Conservation (phyloP, 768 basidiomycete genomes). For the Xanthoconium stramineum region DNA sequence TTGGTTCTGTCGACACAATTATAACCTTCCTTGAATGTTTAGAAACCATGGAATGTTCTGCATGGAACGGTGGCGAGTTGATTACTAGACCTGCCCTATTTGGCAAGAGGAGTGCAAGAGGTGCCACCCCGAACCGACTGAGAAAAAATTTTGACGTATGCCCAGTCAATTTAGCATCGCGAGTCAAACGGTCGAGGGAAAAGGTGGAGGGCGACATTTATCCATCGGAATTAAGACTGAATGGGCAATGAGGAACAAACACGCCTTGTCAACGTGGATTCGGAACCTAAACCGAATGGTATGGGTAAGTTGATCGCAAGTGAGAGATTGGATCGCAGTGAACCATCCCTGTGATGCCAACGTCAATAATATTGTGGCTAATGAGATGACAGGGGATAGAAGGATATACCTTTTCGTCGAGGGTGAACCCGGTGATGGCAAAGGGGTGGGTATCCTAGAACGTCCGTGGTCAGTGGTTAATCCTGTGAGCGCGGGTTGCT, state of each 20-base stretch:
- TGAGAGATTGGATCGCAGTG: conserved; percentile 2
- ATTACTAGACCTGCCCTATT: conserved; percentile 17
- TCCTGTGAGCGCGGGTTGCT: background rate
- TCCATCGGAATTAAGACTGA: background rate
- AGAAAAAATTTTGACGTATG: background rate
- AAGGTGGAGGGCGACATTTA: background rate
- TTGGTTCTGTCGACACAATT: conserved; percentile 25
- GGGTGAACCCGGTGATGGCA: background rate
- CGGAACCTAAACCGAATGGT: conserved; percentile 1
- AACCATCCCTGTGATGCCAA: conserved; percentile 1
- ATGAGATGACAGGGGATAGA: background rate
- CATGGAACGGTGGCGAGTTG: conserved; percentile 15
- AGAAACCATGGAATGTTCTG: conserved; percentile 24
- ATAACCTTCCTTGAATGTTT: conserved; percentile 5
- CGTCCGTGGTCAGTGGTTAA: background rate
- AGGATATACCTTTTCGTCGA: background rate
- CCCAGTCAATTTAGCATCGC: background rate
- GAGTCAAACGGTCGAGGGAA: background rate
- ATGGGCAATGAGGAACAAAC: conserved; percentile 2
- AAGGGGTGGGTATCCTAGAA: background rate
- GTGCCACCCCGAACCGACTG: background rate
- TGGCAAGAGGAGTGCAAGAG: conserved; percentile 2
- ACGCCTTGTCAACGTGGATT: conserved; percentile 16
- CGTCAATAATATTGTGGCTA: background rate
- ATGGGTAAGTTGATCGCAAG: background rate